Evolutionary conservation across 2,329 filamentous ascomycete species (phyloP), one percentile per base, ranked within the genome.

Genomic region (Magnaporthiopsis rhizophila): DNA sequence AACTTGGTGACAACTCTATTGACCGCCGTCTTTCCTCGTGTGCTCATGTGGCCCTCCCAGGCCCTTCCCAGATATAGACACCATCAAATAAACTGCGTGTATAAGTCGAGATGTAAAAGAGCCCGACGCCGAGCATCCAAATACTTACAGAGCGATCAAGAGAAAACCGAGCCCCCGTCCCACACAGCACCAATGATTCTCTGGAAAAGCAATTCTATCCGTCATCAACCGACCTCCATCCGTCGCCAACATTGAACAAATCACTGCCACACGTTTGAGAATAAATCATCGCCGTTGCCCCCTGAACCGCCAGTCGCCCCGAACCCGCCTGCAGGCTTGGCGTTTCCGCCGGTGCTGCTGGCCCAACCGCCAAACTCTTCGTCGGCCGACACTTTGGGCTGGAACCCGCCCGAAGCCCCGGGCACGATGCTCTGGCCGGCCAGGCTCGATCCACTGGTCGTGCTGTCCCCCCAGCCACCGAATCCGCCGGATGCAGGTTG

Each of bases 341-440:
- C 18, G 75, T 71, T 34, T 76, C 72, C 30, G 75, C 75, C 61
- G 69, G 83, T 71, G 84, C 88, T 78, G 82, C 91, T 96, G 61
- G 91, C 87, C 94, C 94, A 98, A 15, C 94, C 93, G 26, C 94
- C 94, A 78, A 97, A 98, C 73, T 98, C 94, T 75, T 98, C 94
- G 71, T 98, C 94, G 0, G 91, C 89, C 50, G 90, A 83, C 2
- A 97, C 90, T 71, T 89, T 88, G 30, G 91, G 87, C 57, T 80
- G 78, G 75, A 91, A 89, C 7, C 89, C 89, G 30, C 89, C 88
- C 69, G 83, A 83, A 0, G 84, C 79, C 1, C 85, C 83, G 2
- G 84, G 83, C 26, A 89, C 80, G 72, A 88, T 86, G 62, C 85
- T 83, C 66, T 85, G 82, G 70, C 72, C 83, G 57, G 84, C 81